Base-by-base conservation (phyloP, 2,329 filamentous ascomycete genomes). In the Colletotrichum sp. region DNA sequence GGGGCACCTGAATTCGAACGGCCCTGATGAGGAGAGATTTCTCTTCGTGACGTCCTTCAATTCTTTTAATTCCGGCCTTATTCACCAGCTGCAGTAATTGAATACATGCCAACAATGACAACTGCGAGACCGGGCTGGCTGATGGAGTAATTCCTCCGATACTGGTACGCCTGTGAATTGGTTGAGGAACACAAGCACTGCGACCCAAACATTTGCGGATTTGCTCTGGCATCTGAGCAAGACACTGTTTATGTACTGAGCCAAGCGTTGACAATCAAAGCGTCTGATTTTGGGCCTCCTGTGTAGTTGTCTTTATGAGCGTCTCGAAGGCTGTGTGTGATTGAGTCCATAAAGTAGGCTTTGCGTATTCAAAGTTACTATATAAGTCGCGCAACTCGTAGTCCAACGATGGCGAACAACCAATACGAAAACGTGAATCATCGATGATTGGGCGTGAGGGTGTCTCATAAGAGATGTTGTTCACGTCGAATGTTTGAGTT, bases 1-100 rank as follows among this genome's bases (percentile, higher is more conserved):
- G 43, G 4, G 12, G 43, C 10, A 13, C n/a, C 6, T 52, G 24
- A 7, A 7, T 12, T 52, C 10, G 43, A 52, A 21, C 43, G n/a
- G 1, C n/a, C 6, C n/a, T 21, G n/a, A 1, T 21, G 10, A 4
- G 2, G n/a, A 52, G n/a, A 13, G 43, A 3, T 21, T 21, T 0
- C 38, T n/a, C 38, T 2, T 7, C 43, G n/a, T 21, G 43, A n/a
- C 3, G n/a, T 52, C n/a, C n/a, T 52, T 21, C 43, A 13, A 13
- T 52, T 13, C 18, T 21, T 1, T 13, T 0, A 7, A 4, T 4
- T 6, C 4, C 43, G 2, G 0, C 6, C n/a, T 21, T 52, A 21
- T 52, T 13, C 10, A 21, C 6, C n/a, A 52, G 2, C n/a, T 3
- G 43, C n/a, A 52, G 43, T 13, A 4, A 52, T 21, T 3, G 10